Evolutionary conservation across 495 filamentous ascomycete species (phyloP), one percentile per base, ranked within the genome.

Genomic region (Hypoxylon subgilvum): DNA sequence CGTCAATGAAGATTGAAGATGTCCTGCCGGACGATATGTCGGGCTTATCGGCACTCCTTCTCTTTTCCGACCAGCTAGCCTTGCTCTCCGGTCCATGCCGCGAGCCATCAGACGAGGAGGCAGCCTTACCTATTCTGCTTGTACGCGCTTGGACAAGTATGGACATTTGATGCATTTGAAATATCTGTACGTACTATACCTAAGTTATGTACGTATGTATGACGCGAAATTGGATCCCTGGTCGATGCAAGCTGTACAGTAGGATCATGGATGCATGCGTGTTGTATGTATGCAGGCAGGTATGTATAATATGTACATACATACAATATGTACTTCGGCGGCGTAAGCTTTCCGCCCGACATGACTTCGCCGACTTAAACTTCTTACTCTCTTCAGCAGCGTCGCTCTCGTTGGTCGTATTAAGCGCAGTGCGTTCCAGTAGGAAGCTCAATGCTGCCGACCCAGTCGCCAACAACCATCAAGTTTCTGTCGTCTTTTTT

Each of bases 291-390:
- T n/a, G n/a, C n/a, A n/a, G n/a, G n/a, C n/a, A n/a, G n/a, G n/a
- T n/a, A n/a, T n/a, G n/a, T n/a, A n/a, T n/a, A n/a, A n/a, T n/a
- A n/a, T n/a, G n/a, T n/a, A n/a, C n/a, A n/a, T n/a, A n/a, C n/a
- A n/a, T n/a, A n/a, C n/a, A n/a, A n/a, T 35, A 23, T 13, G 18
- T 52, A 28, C 49, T 32, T 52, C 54, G 61, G 61, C 40, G 51
- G 61, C 40, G 51, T 57, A 49, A 55, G 47, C 50, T 35, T n/a
- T 50, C 39, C 45, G 31, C 52, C 53, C 53, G 53, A 54, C 30
- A 31, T 16, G 25, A 64, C 61, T 55, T 64, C 61, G 61, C 49
- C 61, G 61, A 64, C 53, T 55, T 59, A 22, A n/a, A n/a, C n/a
- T n/a, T n/a, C n/a, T n/a, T n/a, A n/a, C n/a, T 38, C 18, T 45